phyloP scores from a whole-genome alignment of 441 rosid genomes.

The Jatropha multifida region DNA sequence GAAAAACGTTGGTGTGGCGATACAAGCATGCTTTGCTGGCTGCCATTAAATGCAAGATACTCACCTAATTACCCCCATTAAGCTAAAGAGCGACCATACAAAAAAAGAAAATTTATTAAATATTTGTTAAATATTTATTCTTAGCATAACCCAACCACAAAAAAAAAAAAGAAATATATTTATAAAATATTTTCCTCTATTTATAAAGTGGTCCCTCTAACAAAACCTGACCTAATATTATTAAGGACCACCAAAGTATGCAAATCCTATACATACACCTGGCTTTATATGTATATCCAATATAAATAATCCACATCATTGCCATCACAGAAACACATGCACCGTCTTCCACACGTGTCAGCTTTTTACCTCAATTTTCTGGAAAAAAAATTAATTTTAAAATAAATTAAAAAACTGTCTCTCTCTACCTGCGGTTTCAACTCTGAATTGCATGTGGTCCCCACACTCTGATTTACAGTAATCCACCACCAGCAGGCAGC shows the following conservation, averaged over 20 bases:
- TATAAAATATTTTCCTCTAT: too few relatives aligned
- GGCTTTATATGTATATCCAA: too few relatives aligned
- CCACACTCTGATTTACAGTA: conserved; percentile 2
- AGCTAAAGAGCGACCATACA: neutral
- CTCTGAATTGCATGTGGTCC: conserved; percentile 1
- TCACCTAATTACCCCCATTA: neutral
- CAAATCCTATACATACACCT: neutral
- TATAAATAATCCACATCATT: conserved; percentile 6
- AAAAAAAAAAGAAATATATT: neutral
- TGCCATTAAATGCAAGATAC: neutral
- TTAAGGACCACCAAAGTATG: conserved; percentile 3
- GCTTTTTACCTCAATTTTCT: conserved; percentile 7
- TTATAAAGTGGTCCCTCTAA: neutral
- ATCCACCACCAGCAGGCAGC: neutral
- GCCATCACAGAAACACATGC: conserved; percentile 36
- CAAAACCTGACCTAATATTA: too few relatives aligned
- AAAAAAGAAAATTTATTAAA: too few relatives aligned
- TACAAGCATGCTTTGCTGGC: neutral
- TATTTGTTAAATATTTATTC: neutral
- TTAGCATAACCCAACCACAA: neutral
- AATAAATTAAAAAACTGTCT: neutral
- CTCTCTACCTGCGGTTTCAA: neutral
- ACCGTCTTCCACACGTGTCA: conserved; percentile 15
- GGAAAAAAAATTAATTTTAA: too few relatives aligned
- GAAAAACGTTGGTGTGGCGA: neutral